Base-by-base conservation (phyloP, 768 basidiomycete species). In the Ephemerocybe angulata region DNA sequence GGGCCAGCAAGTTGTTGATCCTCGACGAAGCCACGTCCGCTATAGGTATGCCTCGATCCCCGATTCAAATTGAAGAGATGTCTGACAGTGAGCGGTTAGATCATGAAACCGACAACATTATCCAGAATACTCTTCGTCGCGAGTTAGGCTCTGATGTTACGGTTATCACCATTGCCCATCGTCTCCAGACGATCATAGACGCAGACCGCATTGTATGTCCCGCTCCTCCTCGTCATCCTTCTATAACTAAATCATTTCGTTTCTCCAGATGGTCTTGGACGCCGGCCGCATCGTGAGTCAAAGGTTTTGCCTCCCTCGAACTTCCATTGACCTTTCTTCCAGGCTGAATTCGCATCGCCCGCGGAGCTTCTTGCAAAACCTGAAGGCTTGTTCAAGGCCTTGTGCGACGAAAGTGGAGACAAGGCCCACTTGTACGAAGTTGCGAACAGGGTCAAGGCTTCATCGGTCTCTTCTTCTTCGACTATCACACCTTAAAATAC, bases 81-180 rank as follows among this genome's bases (percentile, higher is more conserved):
- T 19, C 21, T 48, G 30, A 25, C 29, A 1, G 21, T 35, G 37
- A 6, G 8, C 48, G 72, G 72, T 72, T 44, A 77, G 82, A 84
- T 63, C 76, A 78, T 58, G 73, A 75, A 53, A 86, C 86, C n/a
- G 86, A 87, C 59, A 70, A 78, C 2, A 79, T 84, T 62, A 86
- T 88, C 50, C 87, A 88, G 62, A 71, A 76, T 27, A 83, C 86
- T 1, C 81, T 88, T 53, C 75, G 85, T 17, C 73, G 78, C 53
- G 83, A 86, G 61, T 81, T 88, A 60, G 74, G 72, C 22, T 72
- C 77, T 44, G 81, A 81, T 57, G 72, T 84, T 4, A 83, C 82
- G 6, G 62, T 86, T 30, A 67, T 86, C n/a, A 83, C 80, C 3
- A 82, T 89, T 46, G 87, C 87, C 4, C 87, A 87, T 68, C 71